phyloP scores from a whole-genome alignment of 2,329 filamentous ascomycete species.

The Ophiosphaerella narmari region DNA sequence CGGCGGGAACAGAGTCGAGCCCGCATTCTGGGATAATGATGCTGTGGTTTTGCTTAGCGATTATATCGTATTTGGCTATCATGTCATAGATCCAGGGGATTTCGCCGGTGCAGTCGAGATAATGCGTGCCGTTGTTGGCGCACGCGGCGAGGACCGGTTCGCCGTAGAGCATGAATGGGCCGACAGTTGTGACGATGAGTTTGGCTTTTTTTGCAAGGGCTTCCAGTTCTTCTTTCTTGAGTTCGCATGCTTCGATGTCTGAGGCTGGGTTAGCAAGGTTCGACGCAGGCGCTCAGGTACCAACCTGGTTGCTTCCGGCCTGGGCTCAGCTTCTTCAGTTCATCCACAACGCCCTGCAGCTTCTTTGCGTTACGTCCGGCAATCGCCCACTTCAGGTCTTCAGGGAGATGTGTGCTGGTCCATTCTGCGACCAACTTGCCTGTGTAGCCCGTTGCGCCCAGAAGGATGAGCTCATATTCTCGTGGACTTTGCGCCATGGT shows the following conservation, averaged over 20 bases:
- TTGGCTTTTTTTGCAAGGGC: constrained; percentile 60
- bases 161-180: constrained; percentile 68
- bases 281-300: constrained; percentile 2
- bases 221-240: constrained; percentile 57
- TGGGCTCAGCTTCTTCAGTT: constrained; percentile 68
- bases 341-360: constrained; percentile 68
- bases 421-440: constrained; percentile 77
- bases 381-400: constrained; percentile 83
- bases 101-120: constrained; percentile 69
- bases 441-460: constrained; percentile 80
- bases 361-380: constrained; percentile 81
- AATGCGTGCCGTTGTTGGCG: constrained; percentile 68
- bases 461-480: constrained; percentile 68
- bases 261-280: constrained; percentile 2
- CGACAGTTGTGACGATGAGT: constrained; percentile 65
- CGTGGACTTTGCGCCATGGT: constrained; percentile 41
- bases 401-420: constrained; percentile 71
- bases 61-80: constrained; percentile 64
- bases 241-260: constrained; percentile 47
- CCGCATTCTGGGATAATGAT: constrained; percentile 66
- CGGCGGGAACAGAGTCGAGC: constrained; percentile 65
- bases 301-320: constrained; percentile 73
- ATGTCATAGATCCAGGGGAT: constrained; percentile 67
- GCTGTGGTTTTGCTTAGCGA: constrained; percentile 63
- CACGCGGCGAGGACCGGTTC: constrained; percentile 68